Base-by-base conservation (phyloP, 306 rosid genomes). In the Trifolium pratense region DNA sequence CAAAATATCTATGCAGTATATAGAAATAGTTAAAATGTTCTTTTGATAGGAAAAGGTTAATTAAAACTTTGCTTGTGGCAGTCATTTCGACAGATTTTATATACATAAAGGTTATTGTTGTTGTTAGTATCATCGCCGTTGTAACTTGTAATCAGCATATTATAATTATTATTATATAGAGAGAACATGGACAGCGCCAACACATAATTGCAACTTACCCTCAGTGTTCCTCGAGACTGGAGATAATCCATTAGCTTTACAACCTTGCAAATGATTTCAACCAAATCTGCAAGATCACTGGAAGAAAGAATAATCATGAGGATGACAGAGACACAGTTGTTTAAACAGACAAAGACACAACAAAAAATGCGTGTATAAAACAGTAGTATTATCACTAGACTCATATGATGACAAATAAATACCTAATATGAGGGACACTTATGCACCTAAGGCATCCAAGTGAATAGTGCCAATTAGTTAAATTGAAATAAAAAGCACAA, bases 271-370 rank as follows among this genome's bases (percentile, higher is more conserved):
- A 93, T 82, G 78, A 88, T 93, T 87, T 93, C 92, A 16, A 89
- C 75, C 84, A 89, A 81, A 87, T 93, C 91, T 80, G 96, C 94
- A 68, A 93, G 92, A 86, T 84, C 91, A 83, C 97, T 93, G 96
- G 39, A 83, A 73, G 31, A 77, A 79, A 71, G 62, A 73, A 70
- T 29, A 16, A 64, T 14, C 63, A 66, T 80, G 65, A 79, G 65
- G 42, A 79, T 21, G 40, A 29, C 18, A 71, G 51, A 72, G 79
- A 26, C 75, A 46, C 26, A 11, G 52, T 14, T 18, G 72, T 34
- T 65, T 63, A 42, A 23, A 39, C 45, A 64, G 57, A 23, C 31
- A 37, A 15, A 7, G 34, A 37, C 21, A 49, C 67, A 34, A 43
- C 26, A 66, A 80, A 25, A 25, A 63, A 36, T 26, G 45, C 23